Percentiles rank a stretch among this genome's conserved stretches.
Conservation (phyloP, 257 asterid species). For the Solanum microdontum region DNA sequence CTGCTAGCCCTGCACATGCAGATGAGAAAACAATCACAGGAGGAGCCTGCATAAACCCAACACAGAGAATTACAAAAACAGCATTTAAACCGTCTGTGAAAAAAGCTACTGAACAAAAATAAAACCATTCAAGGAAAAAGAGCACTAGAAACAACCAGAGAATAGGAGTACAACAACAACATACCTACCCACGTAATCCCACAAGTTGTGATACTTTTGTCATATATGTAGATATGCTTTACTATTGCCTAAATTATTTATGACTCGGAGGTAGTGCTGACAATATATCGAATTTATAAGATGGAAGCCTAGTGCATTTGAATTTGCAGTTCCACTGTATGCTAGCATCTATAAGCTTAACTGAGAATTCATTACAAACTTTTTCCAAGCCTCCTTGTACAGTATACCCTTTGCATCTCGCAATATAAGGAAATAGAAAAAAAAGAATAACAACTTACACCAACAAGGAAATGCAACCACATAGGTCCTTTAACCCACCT, state of each 20-base stretch:
- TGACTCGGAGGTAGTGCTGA: neutral
- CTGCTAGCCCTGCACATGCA: slow-evolving; percentile 87
- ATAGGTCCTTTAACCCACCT: slow-evolving; percentile 80
- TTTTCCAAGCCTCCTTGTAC: neutral
- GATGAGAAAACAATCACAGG: slow-evolving; percentile 82
- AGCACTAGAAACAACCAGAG: neutral
- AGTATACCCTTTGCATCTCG: neutral
- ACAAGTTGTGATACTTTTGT: neutral
- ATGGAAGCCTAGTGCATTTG: neutral
- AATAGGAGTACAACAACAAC: neutral
- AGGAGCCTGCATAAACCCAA: slow-evolving; percentile 56
- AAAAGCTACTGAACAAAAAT: neutral
- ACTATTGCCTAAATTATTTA: neutral
- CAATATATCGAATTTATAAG: neutral
- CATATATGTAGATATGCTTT: neutral
- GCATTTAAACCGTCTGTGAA: neutral
- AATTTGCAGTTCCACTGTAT: neutral
- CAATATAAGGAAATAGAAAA: neutral
- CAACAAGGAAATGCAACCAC: slow-evolving; percentile 85
- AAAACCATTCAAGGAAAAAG: neutral
- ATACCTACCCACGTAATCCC: neutral
- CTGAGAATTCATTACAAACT: neutral
- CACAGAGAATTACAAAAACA: neutral
- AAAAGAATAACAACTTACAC: slow-evolving; percentile 38
- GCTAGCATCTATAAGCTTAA: neutral